Percentiles rank a stretch among this genome's conserved stretches.
Evolutionary conservation across 2,329 filamentous ascomycete species (phyloP).

Genomic region (Fusarium buharicum): DNA sequence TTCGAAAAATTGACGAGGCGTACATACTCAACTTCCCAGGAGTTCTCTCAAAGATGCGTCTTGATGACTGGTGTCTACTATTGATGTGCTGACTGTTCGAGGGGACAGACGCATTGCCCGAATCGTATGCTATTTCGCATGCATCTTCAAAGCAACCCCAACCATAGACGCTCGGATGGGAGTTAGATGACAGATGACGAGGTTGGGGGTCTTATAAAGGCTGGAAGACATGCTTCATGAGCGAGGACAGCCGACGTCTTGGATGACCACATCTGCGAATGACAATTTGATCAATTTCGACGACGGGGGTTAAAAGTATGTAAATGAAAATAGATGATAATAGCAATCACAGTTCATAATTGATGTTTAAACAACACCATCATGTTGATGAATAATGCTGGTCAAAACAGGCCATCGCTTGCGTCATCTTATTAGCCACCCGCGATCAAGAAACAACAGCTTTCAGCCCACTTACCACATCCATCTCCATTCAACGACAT

Average conservation of each 20-base stretch:
- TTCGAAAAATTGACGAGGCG: too few relatives aligned
- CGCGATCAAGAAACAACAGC: conserved; percentile 10
- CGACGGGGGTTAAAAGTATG: too few relatives aligned
- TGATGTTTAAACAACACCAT: neutral
- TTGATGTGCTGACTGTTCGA: too few relatives aligned
- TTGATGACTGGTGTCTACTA: too few relatives aligned
- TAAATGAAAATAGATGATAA: too few relatives aligned
- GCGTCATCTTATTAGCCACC: conserved; percentile 14
- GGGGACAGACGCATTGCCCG: too few relatives aligned
- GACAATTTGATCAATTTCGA: too few relatives aligned
- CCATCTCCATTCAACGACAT: conserved; percentile 5
- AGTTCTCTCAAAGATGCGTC: too few relatives aligned
- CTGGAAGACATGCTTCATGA: neutral
- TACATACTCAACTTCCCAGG: too few relatives aligned
- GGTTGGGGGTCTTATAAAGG: neutral
- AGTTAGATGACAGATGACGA: neutral
- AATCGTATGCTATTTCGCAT: neutral
- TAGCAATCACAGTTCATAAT: too few relatives aligned
- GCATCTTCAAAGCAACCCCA: neutral
- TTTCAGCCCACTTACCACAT: neutral
- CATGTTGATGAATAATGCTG: neutral
- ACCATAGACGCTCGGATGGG: neutral
- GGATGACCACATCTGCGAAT: too few relatives aligned
- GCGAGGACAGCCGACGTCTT: too few relatives aligned
- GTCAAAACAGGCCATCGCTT: conserved; percentile 5